Evolutionary conservation across 805 yeast genomes (phyloP).

Genomic region (Kluyveromyces wickerhamii): DNA sequence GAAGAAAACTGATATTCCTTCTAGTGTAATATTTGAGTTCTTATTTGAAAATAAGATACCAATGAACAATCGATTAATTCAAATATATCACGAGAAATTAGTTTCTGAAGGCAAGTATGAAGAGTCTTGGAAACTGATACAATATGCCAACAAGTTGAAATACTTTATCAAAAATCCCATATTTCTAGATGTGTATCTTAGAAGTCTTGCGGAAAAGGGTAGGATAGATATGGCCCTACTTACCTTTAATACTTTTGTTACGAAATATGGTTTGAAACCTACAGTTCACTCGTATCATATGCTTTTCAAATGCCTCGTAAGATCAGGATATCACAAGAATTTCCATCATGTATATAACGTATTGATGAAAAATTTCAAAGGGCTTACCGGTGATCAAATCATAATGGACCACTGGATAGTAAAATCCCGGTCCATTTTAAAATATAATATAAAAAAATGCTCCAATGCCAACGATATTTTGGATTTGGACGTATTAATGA

Average conservation of each 20-base stretch:
- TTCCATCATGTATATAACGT: slow-evolving; percentile 19
- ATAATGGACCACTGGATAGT: slow-evolving; percentile 20
- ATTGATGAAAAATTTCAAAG: slow-evolving; percentile 17
- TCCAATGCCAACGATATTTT: slow-evolving; percentile 4
- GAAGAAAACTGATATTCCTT: slow-evolving; percentile 13
- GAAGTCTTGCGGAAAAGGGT: slow-evolving; percentile 26
- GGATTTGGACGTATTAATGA: slow-evolving; percentile 6
- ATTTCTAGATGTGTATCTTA: slow-evolving; percentile 27
- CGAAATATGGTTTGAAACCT: slow-evolving; percentile 24
- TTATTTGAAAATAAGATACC: slow-evolving; percentile 21
- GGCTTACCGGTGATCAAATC: slow-evolving; percentile 11
- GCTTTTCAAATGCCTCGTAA: slow-evolving; percentile 30
- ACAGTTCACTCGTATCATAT: slow-evolving; percentile 27
- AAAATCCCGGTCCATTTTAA: slow-evolving; percentile 20
- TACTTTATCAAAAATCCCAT: slow-evolving; percentile 11
- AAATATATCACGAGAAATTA: slow-evolving; percentile 21
- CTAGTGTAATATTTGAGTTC: slow-evolving; percentile 18
- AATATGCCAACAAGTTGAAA: slow-evolving; percentile 12
- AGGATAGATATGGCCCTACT: slow-evolving; percentile 31
- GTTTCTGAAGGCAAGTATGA: slow-evolving; percentile 23
- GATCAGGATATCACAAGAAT: slow-evolving; percentile 27
- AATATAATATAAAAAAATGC: slow-evolving; percentile 13
- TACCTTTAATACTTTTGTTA: slow-evolving; percentile 27
- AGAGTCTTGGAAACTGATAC: slow-evolving; percentile 26
- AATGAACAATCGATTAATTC: slow-evolving; percentile 19